These are phyloP conservation scores for Mrakia gelida DNA, from an alignment of 768 basidiomycete species.

Conservation along the genomic window DNA sequence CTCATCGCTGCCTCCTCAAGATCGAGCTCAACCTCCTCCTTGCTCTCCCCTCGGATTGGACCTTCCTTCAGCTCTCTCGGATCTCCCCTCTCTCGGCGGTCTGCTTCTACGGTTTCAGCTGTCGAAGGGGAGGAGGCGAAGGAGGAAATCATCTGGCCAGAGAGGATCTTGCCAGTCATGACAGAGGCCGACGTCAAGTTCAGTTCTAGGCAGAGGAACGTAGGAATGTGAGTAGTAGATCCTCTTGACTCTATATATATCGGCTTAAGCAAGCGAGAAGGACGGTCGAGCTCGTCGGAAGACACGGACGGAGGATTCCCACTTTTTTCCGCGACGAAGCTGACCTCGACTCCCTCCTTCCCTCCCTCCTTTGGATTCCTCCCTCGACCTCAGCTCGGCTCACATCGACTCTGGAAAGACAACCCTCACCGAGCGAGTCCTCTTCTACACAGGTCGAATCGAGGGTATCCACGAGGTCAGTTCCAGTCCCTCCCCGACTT, in stretches of 20 bases:
- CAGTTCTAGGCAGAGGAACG: conserved; percentile 82
- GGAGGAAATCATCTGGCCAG: conserved; percentile 41
- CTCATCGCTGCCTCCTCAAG: background rate
- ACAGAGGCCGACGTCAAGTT: conserved; percentile 59
- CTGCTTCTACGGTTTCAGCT: background rate
- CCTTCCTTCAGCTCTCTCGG: background rate
- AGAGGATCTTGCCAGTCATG: conserved; percentile 44
- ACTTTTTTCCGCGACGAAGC: background rate
- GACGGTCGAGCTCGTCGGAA: conserved; percentile 9
- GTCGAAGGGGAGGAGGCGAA: conserved; percentile 10
- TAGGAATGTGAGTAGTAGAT: conserved; percentile 60
- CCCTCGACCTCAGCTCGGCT: conserved; percentile 36
- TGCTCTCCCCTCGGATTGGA: background rate
- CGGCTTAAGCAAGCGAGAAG: too few relatives aligned
- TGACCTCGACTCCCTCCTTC: background rate
- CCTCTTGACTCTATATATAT: too few relatives aligned
- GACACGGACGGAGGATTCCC: background rate
- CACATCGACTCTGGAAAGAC: conserved; percentile 83
- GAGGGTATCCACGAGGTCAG: conserved; percentile 92
- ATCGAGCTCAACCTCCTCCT: background rate
- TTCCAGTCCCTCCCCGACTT: conserved; percentile 23
- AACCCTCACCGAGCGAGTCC: conserved; percentile 88
- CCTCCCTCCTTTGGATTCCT: background rate
- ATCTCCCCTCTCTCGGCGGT: background rate
- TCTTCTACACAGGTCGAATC: conserved; percentile 95